phyloP scores from a whole-genome alignment of 208 protist genomes.

The Trypanosoma rangeli region DNA sequence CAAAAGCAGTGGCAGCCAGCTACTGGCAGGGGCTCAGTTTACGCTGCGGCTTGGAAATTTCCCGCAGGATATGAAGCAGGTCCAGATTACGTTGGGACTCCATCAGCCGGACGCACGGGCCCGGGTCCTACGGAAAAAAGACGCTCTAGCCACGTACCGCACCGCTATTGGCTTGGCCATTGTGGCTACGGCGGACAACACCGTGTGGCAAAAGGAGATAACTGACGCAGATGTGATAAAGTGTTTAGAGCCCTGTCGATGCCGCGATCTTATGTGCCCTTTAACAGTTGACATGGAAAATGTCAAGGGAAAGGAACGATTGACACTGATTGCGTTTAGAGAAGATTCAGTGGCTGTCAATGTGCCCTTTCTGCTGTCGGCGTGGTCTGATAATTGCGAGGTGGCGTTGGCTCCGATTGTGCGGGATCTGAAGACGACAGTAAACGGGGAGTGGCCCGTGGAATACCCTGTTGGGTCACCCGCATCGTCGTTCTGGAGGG shows the following conservation, averaged over 20 bases:
- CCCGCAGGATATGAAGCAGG: conserved; percentile 22
- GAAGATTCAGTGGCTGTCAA: conserved; percentile 24
- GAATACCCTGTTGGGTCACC: conserved; percentile 53
- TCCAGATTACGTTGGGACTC: conserved; percentile 61
- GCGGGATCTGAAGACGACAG: conserved; percentile 30
- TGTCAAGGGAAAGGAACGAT: conserved; percentile 18
- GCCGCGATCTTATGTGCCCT: conserved; percentile 24
- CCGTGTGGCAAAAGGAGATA: conserved; percentile 37
- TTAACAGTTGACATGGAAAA: conserved; percentile 23
- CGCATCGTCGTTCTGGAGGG: conserved; percentile 59
- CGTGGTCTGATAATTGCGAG: conserved; percentile 32
- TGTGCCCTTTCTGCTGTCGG: conserved; percentile 25
- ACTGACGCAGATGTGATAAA: conserved; percentile 39
- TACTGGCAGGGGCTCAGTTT: conserved; percentile 34
- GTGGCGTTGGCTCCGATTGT: conserved; percentile 36
- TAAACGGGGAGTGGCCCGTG: conserved; percentile 61
- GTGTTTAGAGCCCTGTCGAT: conserved; percentile 23
- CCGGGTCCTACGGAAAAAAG: conserved; percentile 48
- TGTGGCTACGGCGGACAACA: conserved; percentile 57
- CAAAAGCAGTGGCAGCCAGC: conserved; percentile 4
- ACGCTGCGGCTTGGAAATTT: conserved; percentile 41
- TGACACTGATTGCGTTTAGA: conserved; percentile 27
- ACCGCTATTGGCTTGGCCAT: conserved; percentile 61
- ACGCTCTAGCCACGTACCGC: conserved; percentile 49
- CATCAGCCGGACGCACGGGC: conserved; percentile 77